Evolutionary conservation across 768 basidiomycete species (phyloP).

Genomic region (Xerocomus potaroensis): DNA sequence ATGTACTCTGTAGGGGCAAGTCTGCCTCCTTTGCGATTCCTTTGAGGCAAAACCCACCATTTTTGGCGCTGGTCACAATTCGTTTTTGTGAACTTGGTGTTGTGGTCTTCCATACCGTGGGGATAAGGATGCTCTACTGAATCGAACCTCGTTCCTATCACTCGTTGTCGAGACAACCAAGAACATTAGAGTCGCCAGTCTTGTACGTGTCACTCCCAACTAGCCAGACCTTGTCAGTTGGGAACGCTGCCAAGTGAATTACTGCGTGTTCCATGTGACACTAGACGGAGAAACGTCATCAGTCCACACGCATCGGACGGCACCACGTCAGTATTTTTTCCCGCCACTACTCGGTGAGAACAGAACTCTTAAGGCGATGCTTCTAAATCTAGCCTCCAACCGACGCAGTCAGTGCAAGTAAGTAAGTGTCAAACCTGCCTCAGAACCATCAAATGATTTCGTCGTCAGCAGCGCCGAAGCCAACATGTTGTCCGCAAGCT

Average conservation of each 20-base stretch:
- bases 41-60: no score
- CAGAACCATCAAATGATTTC: no score
- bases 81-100: no score
- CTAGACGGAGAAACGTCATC: not conserved
- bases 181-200: not conserved
- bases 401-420: no score
- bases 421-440: no score
- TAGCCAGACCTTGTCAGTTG: not conserved
- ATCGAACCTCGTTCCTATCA: not conserved
- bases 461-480: not conserved
- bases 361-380: not conserved
- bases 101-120: no score
- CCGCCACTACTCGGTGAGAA: not conserved
- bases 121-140: not conserved
- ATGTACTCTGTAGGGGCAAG: no score
- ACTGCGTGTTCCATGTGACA: not conserved
- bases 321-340: not conserved
- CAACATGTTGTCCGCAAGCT: no score
- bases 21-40: no score
- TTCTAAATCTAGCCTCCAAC: not conserved
- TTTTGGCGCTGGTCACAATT: no score
- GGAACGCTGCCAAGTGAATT: not conserved
- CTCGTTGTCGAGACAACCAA: not conserved
- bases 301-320: not conserved
- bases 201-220: not conserved